Conservation (phyloP, 352 stramenopile species). For the Phytophthora sojae region DNA sequence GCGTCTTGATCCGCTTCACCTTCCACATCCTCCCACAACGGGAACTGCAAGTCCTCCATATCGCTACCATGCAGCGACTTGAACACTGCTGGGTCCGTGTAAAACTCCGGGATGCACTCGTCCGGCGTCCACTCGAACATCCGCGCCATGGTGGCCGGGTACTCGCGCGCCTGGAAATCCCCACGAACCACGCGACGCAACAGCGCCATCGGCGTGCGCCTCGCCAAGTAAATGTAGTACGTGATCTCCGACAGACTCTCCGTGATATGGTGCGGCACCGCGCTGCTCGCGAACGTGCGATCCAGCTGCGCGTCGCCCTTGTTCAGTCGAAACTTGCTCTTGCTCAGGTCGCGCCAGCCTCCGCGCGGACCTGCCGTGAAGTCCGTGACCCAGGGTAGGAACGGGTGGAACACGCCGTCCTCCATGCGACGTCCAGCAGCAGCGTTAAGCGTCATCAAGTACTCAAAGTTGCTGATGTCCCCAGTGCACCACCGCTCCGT, state of each 20-base stretch:
- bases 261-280: slow-evolving; percentile 93
- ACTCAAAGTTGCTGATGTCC: slow-evolving; percentile 93
- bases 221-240: slow-evolving; percentile 95
- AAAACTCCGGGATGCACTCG: slow-evolving; percentile 97
- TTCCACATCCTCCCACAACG: slow-evolving; percentile 70
- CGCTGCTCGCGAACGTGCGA: slow-evolving; percentile 88
- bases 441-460: slow-evolving; percentile 93
- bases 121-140: slow-evolving; percentile 97
- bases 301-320: slow-evolving; percentile 96
- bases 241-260: slow-evolving; percentile 96
- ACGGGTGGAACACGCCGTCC: slow-evolving; percentile 88
- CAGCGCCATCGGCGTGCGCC: slow-evolving; percentile 88
- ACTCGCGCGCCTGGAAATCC: slow-evolving; percentile 95
- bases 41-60: slow-evolving; percentile 81
- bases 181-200: slow-evolving; percentile 89
- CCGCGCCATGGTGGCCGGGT: slow-evolving; percentile 89
- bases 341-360: slow-evolving; percentile 90
- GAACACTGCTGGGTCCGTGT: slow-evolving; percentile 89
- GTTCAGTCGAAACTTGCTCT: slow-evolving; percentile 95
- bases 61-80: slow-evolving; percentile 72
- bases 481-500: slow-evolving; percentile 91
- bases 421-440: slow-evolving; percentile 87
- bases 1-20: slow-evolving; percentile 19
- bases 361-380: slow-evolving; percentile 61
- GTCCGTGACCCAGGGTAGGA: slow-evolving; percentile 97